Evolutionary conservation across 2,329 filamentous ascomycete genomes (phyloP).

Genomic region (Xylaria sp.): DNA sequence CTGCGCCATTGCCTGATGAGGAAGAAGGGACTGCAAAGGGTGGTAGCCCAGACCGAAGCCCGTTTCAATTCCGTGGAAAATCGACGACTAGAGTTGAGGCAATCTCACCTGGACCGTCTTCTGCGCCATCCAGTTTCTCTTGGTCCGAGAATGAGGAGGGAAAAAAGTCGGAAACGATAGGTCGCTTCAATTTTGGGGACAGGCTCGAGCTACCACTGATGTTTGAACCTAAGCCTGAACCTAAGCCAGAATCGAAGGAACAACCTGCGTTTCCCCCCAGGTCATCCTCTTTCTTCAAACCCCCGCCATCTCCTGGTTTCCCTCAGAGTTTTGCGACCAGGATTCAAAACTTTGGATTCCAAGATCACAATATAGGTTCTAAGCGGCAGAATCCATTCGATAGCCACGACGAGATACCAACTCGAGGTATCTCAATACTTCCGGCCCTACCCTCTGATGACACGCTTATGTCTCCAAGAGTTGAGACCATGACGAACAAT

Average conservation of each 20-base stretch:
- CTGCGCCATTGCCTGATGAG: constrained; percentile 69
- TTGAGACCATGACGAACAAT: constrained; percentile 77
- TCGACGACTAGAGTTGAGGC: constrained; percentile 63
- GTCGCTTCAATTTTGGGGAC: constrained; percentile 55
- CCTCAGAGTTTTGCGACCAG: constrained; percentile 54
- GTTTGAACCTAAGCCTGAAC: constrained; percentile 47
- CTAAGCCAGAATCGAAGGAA: constrained; percentile 34
- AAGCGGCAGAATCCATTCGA: constrained; percentile 43
- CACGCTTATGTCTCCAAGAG: constrained; percentile 76
- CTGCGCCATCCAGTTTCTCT: constrained; percentile 71
- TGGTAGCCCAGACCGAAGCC: constrained; percentile 56
- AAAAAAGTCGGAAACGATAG: constrained; percentile 53
- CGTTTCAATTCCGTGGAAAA: constrained; percentile 62
- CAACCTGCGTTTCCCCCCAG: constrained; percentile 42
- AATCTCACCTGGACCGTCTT: constrained; percentile 72
- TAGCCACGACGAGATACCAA: constrained; percentile 34
- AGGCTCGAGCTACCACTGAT: constrained; percentile 53
- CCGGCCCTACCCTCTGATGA: constrained; percentile 59
- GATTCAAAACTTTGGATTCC: constrained; percentile 56
- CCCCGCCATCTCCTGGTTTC: constrained; percentile 56
- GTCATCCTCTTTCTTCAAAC: constrained; percentile 48
- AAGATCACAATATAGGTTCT: constrained; percentile 51
- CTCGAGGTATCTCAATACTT: constrained; percentile 53
- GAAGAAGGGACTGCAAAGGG: constrained; percentile 57
- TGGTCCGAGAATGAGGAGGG: constrained; percentile 65